Evolutionary conservation across 148 eudicot species (phyloP).

Genomic region (Camellia granthamiana): DNA sequence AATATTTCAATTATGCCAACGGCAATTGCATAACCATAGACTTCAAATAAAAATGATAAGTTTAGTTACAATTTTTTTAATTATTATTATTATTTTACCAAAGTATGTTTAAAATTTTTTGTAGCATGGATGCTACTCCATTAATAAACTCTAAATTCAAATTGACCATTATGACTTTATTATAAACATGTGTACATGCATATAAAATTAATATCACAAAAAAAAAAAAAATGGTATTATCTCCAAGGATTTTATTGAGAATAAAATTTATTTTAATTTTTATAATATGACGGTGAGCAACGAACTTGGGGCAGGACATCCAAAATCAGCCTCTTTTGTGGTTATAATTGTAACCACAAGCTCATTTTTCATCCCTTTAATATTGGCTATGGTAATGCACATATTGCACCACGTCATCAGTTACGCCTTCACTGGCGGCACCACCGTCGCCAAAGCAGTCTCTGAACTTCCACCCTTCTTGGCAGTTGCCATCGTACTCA

Average conservation of each 20-base stretch:
- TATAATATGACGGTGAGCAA: conserved; percentile 52
- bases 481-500: conserved; percentile 44
- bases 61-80: too few species aligned
- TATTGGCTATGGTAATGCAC: conserved; percentile 34
- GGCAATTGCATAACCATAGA: too few species aligned
- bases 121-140: too few species aligned
- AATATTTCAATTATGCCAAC: background rate
- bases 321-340: conserved; percentile 53
- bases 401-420: conserved; percentile 43
- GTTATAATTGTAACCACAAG: conserved; percentile 40
- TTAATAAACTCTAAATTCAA: too few species aligned
- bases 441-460: conserved; percentile 44
- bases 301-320: conserved; percentile 59
- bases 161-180: too few species aligned
- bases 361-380: conserved; percentile 31
- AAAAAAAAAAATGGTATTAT: background rate
- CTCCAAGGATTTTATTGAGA: too few species aligned
- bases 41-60: too few species aligned
- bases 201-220: background rate
- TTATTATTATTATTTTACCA: background rate
- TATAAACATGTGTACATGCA: too few species aligned
- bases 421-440: conserved; percentile 53
- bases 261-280: too few species aligned
- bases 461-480: conserved; percentile 49
- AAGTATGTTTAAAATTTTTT: background rate